Evolutionary conservation across 345 rosid genomes (phyloP).

Genomic region (Noccaea bulbosa): DNA sequence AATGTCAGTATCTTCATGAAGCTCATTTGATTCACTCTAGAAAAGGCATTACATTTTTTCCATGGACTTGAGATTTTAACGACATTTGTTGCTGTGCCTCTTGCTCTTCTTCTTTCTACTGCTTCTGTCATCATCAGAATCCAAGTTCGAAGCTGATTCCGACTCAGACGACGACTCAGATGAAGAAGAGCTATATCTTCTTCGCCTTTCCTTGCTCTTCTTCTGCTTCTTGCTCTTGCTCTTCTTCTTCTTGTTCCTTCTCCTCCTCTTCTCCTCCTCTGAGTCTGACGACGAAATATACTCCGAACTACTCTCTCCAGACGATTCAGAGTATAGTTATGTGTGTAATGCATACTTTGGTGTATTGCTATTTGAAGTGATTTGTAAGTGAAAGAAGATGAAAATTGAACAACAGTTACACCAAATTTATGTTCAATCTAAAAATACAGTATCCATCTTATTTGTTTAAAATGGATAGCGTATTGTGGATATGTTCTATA

Average conservation of each 20-base stretch:
- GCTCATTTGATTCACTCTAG: conserved; percentile 27
- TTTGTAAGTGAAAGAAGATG: too few species aligned
- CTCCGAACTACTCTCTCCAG: conserved; percentile 68
- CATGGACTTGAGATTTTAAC: conserved; percentile 23
- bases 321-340: conserved; percentile 62
- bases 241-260: conserved; percentile 74
- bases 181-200: conserved; percentile 71
- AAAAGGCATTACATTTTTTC: background rate
- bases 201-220: conserved; percentile 52
- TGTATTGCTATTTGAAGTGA: too few species aligned
- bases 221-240: conserved; percentile 64
- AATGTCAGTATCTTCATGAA: conserved; percentile 25
- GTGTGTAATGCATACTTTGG: too few species aligned
- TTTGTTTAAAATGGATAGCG: too few species aligned
- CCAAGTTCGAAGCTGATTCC: conserved; percentile 66
- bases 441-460: too few species aligned
- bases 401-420: too few species aligned
- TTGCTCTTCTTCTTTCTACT: conserved; percentile 63
- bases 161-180: conserved; percentile 86
- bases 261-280: conserved; percentile 72
- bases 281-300: conserved; percentile 73
- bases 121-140: conserved; percentile 71
- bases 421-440: too few species aligned
- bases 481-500: too few species aligned
- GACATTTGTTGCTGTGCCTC: conserved; percentile 66